Base-by-base conservation (phyloP, 257 asterid genomes). In the Lavandula angustifolia region DNA sequence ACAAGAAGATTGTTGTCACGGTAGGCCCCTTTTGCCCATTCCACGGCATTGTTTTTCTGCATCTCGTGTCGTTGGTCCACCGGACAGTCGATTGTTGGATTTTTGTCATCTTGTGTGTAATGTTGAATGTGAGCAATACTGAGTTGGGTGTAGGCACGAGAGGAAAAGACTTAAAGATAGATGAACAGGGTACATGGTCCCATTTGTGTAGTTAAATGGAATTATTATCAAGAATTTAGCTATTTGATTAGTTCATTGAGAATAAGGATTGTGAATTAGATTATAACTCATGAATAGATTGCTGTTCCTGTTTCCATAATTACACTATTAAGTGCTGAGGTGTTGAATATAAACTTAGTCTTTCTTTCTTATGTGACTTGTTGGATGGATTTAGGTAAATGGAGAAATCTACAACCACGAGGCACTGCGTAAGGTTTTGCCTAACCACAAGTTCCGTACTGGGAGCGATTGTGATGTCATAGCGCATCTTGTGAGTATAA, bases 351-450 rank as follows among this genome's bases (percentile, higher is more conserved):
- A 17, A 3, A 33, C 3, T 18, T 4, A 27, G 0, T 61, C 41
- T 60, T 62, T 31, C 49, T 50, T 34, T 9, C 16, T 52, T 14
- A 32, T 18, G 11, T 55, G 35, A 8, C 54, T 3, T 18, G 62
- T 46, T 9, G 46, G 33, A 14, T 55, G 55, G 48, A 56, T 67
- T 57, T 73, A 92, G 99, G 99, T 94, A 1, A 94, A 94, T 72
- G 99, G 99, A 54, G 99, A 94, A 71, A 94, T 94, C 62, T 94
- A 94, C 81, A 94, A 94, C 82, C 99, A 94, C 9, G 95, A 90
- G 79, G 68, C 69, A 29, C 75, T 94, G 66, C 86, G 98, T n/a
- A 64, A 44, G 63, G 67, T 42, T 60, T 67, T 94, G 83, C 80
- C 96, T 12, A 75, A 84, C 44, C 99, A 90, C 86, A 86, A 79